These are phyloP conservation scores for Eutrema salsugineum DNA, from an alignment of 441 rosid genomes.

Conservation along the genomic window DNA sequence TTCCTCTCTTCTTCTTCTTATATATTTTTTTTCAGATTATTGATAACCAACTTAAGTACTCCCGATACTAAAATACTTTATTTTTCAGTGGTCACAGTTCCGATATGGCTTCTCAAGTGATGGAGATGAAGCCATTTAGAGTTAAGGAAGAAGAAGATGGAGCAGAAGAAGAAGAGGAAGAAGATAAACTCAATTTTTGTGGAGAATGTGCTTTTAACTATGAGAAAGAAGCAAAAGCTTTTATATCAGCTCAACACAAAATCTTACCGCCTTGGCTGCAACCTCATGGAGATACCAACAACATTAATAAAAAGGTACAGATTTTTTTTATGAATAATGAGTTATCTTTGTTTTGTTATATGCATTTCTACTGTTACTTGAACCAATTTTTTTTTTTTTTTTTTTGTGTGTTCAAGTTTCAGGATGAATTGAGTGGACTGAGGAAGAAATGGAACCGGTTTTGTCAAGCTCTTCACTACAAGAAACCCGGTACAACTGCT, in stretches of 20 bases:
- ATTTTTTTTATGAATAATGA: not conserved
- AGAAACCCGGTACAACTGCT: slow-evolving; percentile 32
- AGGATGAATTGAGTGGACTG: slow-evolving; percentile 55
- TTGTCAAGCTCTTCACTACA: slow-evolving; percentile 62
- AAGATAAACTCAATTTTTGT: slow-evolving; percentile 58
- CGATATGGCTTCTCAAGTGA: slow-evolving; percentile 38
- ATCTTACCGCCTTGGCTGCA: slow-evolving; percentile 76
- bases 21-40: not conserved
- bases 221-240: slow-evolving; percentile 65
- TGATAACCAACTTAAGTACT: not conserved
- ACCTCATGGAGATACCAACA: slow-evolving; percentile 37
- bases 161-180: slow-evolving; percentile 37
- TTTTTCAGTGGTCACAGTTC: slow-evolving; percentile 22
- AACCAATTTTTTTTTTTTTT: not conserved
- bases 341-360: not conserved
- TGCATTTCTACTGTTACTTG: not conserved
- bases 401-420: slow-evolving; percentile 19
- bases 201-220: slow-evolving; percentile 70
- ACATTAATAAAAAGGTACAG: slow-evolving; percentile 51
- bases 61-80: not conserved
- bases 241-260: slow-evolving; percentile 51
- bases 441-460: slow-evolving; percentile 72
- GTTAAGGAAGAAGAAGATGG: slow-evolving; percentile 41
- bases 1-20: slow-evolving; percentile 9
- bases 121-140: slow-evolving; percentile 53